phyloP scores from a whole-genome alignment of 305 asterid genomes.

The Monarda citriodora region DNA sequence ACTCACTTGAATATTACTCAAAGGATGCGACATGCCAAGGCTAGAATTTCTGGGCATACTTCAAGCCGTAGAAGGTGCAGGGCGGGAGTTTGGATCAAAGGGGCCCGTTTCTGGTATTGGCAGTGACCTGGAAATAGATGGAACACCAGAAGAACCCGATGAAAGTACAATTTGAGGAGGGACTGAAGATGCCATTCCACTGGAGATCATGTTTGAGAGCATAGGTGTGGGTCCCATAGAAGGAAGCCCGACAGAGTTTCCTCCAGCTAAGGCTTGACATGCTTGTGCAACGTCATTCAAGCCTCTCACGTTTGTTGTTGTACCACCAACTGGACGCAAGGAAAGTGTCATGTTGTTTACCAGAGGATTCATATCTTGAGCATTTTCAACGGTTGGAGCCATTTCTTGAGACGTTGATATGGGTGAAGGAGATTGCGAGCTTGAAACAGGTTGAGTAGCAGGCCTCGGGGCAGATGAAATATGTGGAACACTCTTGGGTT shows the following conservation, averaged over 20 bases:
- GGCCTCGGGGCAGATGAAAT: slow-evolving; percentile 74
- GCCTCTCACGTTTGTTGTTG: slow-evolving; percentile 93
- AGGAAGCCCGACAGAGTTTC: slow-evolving; percentile 76
- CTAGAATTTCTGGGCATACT: slow-evolving; percentile 44
- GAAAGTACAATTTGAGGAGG: slow-evolving; percentile 55
- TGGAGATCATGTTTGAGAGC: slow-evolving; percentile 91
- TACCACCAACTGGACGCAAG: slow-evolving; percentile 66
- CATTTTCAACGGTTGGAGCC: slow-evolving; percentile 54
- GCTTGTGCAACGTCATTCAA: slow-evolving; percentile 94
- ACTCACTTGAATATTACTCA: slow-evolving; percentile 60
- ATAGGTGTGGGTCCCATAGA: slow-evolving; percentile 89
- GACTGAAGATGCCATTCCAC: slow-evolving; percentile 80
- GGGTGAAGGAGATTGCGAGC: slow-evolving; percentile 88
- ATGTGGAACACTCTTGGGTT: no score
- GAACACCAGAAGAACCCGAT: slow-evolving; percentile 52
- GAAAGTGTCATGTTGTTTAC: slow-evolving; percentile 53
- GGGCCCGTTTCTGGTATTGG: slow-evolving; percentile 57
- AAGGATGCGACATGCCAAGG: slow-evolving; percentile 65
- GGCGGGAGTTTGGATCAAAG: slow-evolving; percentile 40
- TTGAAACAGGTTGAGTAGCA: slow-evolving; percentile 61
- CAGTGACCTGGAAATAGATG: slow-evolving; percentile 59
- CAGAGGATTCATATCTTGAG: slow-evolving; percentile 76
- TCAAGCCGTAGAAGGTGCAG: slow-evolving; percentile 21
- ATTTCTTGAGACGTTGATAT: slow-evolving; percentile 78
- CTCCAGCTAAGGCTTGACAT: slow-evolving; percentile 83